Evolutionary conservation across 2,329 filamentous ascomycete species (phyloP).

Genomic region (Diaporthe sp.): DNA sequence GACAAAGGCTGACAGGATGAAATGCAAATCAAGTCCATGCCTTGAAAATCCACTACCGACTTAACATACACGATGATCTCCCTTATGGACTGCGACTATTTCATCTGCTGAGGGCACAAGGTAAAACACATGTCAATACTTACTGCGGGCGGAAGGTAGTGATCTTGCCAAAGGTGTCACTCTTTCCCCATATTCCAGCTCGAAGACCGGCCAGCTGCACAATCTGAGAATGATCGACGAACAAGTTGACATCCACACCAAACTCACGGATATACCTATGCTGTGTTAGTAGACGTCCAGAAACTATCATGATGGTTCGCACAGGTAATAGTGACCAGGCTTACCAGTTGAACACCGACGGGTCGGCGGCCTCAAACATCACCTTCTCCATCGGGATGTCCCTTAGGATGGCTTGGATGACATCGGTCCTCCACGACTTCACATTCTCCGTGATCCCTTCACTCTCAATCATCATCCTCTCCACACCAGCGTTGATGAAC

Average conservation of each 20-base stretch:
- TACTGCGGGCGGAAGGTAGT: slow-evolving; percentile 48
- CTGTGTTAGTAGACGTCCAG: neutral
- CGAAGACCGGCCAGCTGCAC: slow-evolving; percentile 66
- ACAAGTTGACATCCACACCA: slow-evolving; percentile 51
- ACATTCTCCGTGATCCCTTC: neutral
- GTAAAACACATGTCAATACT: neutral
- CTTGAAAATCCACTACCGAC: neutral
- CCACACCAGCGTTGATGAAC: neutral
- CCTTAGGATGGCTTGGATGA: neutral
- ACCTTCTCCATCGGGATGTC: neutral
- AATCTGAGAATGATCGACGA: slow-evolving; percentile 70
- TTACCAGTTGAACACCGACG: neutral
- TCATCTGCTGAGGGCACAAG: neutral
- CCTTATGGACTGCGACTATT: too few species aligned
- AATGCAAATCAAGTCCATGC: neutral
- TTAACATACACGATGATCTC: neutral
- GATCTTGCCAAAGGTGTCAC: slow-evolving; percentile 68
- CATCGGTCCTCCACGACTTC: neutral
- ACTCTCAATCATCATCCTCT: neutral
- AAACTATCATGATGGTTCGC: too few species aligned
- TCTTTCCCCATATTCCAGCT: slow-evolving; percentile 67
- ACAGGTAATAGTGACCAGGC: neutral
- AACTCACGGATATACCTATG: neutral
- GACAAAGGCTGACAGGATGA: too few species aligned
- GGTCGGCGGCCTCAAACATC: neutral